Base-by-base conservation (phyloP, 2,329 filamentous ascomycete species). In the Aspergillaceae sp. region DNA sequence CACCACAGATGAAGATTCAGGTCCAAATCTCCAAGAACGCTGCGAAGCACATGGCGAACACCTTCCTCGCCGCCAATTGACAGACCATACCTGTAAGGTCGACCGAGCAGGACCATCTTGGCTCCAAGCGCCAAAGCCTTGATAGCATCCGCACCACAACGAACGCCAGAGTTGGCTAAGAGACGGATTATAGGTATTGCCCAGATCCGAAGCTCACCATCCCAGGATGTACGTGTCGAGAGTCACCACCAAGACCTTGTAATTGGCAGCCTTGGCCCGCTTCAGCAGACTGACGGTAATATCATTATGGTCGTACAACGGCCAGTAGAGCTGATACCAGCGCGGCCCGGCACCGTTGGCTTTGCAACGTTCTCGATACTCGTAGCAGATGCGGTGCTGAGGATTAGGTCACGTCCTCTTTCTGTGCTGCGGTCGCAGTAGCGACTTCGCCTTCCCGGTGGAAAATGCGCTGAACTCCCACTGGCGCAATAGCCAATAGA, bases 291-390 rank as follows among this genome's bases (percentile, higher is more conserved):
- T 83, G 0, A 73, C 68, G 0, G 84, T 87, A 41, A 87, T 69
- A 4, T 82, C 78, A 41, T 86, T 76, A 45, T 79, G 74, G 33
- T 75, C 56, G 37, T 57, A 56, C 1, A 40, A 64, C 0, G 84
- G 83, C 81, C 83, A 87, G 66, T 88, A 88, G 0, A 88, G 74
- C 60, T 89, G 85, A 60, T 76, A 88, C 82, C 83, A 89, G 3
- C 81, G 69, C 10, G 73, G 66, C 0, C 77, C 76, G 2, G 73
- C 63, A 0, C 74, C 75, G 44, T 75, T 79, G 0, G 77, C 78
- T 65, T 57, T 0, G 80, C 82, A 0, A 86, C 75, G 47, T 87
- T 75, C 58, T 87, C 83, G 42, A 87, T 81, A 1, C 75, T 76
- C 5, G 74, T 71, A 0, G 76, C 73, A 0, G 80, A 74, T 1